Evolutionary conservation across 2,329 filamentous ascomycete genomes (phyloP), one percentile per base, ranked within the genome.

Genomic region (Phoma sp.): DNA sequence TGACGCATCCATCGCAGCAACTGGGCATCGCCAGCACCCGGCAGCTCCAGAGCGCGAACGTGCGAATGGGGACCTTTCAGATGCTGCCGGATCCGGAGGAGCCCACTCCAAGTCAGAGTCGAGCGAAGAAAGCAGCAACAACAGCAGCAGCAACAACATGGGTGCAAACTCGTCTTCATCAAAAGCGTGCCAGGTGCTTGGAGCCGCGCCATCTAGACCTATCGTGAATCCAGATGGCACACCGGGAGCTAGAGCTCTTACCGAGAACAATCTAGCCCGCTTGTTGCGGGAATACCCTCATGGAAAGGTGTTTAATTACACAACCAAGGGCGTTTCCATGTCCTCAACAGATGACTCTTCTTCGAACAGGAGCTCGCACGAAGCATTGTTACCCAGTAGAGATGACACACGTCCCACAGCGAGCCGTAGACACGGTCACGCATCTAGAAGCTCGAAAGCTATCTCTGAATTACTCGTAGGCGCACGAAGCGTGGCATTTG

Each of bases 381-480:
- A 21, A 4, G 31, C 32, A 6, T 3, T 10, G 2, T n/a, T 21
- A 17, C 19, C 31, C 1, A 21, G 9, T 13, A 6, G 19, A 27
- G 25, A 41, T 13, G 36, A 24, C 13, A 2, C 24, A 17, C 24
- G 39, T 5, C 37, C 37, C 21, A 22, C 19, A 37, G 17, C 33
- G 4, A 31, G 19, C 7, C 44, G 38, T 19, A 47, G 24, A 51
- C 21, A 24, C 29, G 36, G 31, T 4, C 52, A 21, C 10, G 33
- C 33, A 10, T 48, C 47, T 79, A 24, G 76, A 78, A 55, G 59
- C 37, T 60, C 63, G 13, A 55, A 50, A 6, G 84, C 85, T 32
- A 73, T 86, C 2, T 80, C 76, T 12, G 83, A 82, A 29, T 72
- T 85, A 6, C 82, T 84, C 35, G 71, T 67, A 2, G 60, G 57